Evolutionary conservation across 495 filamentous ascomycete genomes (phyloP).

Genomic region (Emericellopsis terricola): DNA sequence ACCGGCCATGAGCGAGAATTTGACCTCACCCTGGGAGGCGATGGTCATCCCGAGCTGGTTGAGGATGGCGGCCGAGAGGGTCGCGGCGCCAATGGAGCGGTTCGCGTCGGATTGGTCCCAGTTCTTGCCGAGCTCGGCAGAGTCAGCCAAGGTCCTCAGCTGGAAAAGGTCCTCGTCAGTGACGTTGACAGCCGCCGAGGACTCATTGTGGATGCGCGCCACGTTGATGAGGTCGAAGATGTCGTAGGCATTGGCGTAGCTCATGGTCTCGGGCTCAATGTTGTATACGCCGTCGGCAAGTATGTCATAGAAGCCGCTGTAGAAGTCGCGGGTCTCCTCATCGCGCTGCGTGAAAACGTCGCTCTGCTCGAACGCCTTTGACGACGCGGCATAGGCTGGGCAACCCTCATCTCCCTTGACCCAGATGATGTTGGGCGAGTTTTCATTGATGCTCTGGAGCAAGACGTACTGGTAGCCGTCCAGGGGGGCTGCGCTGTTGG

Average conservation of each 20-base stretch:
- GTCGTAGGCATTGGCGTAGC: slow-evolving; percentile 54
- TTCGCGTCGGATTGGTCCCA: slow-evolving; percentile 22
- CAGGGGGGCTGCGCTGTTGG: slow-evolving; percentile 36
- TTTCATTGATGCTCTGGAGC: slow-evolving; percentile 37
- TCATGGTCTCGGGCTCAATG: slow-evolving; percentile 6
- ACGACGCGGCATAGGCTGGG: not conserved
- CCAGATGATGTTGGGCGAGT: slow-evolving; percentile 15
- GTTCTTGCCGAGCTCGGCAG: slow-evolving; percentile 49
- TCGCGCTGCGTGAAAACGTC: not conserved
- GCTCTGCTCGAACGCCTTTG: not conserved
- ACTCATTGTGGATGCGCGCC: slow-evolving; percentile 49
- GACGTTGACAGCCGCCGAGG: slow-evolving; percentile 15
- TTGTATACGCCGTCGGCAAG: not conserved
- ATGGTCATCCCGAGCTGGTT: slow-evolving; percentile 43
- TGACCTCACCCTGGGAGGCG: slow-evolving; percentile 10
- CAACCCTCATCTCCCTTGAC: not conserved
- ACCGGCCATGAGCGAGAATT: slow-evolving; percentile 51
- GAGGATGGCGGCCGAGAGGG: slow-evolving; percentile 48
- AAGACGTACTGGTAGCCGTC: slow-evolving; percentile 58
- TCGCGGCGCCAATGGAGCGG: slow-evolving; percentile 34
- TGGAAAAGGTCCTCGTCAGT: slow-evolving; percentile 27
- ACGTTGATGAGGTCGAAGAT: slow-evolving; percentile 69
- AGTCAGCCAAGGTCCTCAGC: slow-evolving; percentile 38
- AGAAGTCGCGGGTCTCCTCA: slow-evolving; percentile 40
- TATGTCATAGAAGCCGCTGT: slow-evolving; percentile 12